A percentile compares a stretch with the other conserved stretches of the same genome.
Conservation (phyloP, 2,329 filamentous ascomycete genomes). For the Penicillium crustosum region DNA sequence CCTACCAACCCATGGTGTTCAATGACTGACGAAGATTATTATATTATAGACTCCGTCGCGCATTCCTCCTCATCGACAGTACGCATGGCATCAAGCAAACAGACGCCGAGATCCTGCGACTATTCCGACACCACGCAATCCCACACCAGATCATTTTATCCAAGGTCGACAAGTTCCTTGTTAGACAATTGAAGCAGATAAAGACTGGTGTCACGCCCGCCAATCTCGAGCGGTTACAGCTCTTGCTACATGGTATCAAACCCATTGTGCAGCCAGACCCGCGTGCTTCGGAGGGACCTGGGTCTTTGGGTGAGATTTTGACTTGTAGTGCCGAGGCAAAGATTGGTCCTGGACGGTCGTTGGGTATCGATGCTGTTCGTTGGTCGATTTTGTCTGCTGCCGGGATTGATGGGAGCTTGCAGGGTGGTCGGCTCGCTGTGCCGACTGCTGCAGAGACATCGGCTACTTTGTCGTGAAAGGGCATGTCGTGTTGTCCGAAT, state of each 20-base stretch:
- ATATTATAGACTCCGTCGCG: constrained; percentile 52
- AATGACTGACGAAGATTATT: neutral
- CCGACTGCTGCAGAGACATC: neutral
- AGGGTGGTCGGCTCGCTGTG: constrained; percentile 17
- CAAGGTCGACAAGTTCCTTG: constrained; percentile 62
- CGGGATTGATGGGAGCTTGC: constrained; percentile 51
- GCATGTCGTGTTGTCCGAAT: neutral
- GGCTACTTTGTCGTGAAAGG: constrained; percentile 1
- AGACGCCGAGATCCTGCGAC: constrained; percentile 58
- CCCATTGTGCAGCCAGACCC: constrained; percentile 47
- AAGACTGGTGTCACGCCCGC: constrained; percentile 32
- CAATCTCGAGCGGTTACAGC: constrained; percentile 38
- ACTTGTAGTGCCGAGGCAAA: constrained; percentile 56
- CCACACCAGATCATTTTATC: constrained; percentile 66
- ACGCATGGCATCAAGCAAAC: constrained; percentile 62
- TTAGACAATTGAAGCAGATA: constrained; percentile 32
- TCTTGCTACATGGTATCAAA: constrained; percentile 41
- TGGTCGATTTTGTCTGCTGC: constrained; percentile 65
- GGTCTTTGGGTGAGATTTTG: constrained; percentile 59
- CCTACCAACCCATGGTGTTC: neutral
- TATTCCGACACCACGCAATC: constrained; percentile 58
- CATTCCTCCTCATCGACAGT: constrained; percentile 65
- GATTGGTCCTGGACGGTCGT: constrained; percentile 46
- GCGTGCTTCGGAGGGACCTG: constrained; percentile 37
- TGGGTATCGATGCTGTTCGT: constrained; percentile 63